These are phyloP conservation scores for Rhizopus microsporus DNA, from an alignment of 371 early-diverging fungal genomes.

Conservation along the genomic window DNA sequence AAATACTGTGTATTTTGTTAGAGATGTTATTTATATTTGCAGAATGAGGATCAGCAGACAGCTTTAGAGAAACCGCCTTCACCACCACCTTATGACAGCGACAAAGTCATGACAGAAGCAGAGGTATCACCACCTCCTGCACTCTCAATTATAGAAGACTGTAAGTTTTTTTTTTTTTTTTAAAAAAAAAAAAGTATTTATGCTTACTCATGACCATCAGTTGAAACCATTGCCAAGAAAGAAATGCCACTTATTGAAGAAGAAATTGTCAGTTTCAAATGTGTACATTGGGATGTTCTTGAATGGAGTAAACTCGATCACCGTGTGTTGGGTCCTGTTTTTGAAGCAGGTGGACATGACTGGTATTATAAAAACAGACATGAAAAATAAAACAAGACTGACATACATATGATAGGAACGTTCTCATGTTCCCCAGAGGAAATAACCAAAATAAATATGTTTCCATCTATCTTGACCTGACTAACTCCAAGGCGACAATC, in stretches of 20 bases:
- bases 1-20: too few relatives aligned
- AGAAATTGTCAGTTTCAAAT: conserved; percentile 44
- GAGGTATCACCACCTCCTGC: conserved; percentile 7
- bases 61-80: neutral
- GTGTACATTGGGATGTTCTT: conserved; percentile 53
- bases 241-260: conserved; percentile 44
- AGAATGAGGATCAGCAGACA: conserved; percentile 3
- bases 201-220: conserved; percentile 8
- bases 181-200: neutral
- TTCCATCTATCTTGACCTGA: conserved; percentile 83
- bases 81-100: neutral
- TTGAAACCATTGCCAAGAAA: conserved; percentile 26
- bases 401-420: conserved; percentile 61
- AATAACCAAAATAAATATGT: conserved; percentile 70
- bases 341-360: conserved; percentile 58
- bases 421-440: conserved; percentile 89
- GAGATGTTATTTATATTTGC: too few relatives aligned
- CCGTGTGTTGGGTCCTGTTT: conserved; percentile 55
- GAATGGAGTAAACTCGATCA: conserved; percentile 50
- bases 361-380: conserved; percentile 34
- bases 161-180: conserved; percentile 9
- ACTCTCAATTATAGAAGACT: conserved; percentile 13
- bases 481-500: conserved; percentile 64
- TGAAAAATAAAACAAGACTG: neutral
- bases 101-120: conserved; percentile 19